Conservation (phyloP, 306 rosid genomes). For the Oemleria cerasiformis region DNA sequence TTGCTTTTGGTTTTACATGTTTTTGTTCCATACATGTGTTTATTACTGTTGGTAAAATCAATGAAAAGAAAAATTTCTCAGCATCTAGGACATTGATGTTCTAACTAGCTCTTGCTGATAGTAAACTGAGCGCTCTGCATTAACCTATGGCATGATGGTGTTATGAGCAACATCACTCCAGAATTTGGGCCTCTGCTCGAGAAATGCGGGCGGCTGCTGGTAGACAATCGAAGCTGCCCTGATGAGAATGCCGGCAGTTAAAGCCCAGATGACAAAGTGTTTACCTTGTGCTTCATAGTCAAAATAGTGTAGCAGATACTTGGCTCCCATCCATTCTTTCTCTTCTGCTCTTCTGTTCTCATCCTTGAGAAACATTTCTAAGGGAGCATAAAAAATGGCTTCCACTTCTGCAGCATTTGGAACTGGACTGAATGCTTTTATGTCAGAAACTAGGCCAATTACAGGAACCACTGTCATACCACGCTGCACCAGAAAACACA, state of each 20-base stretch:
- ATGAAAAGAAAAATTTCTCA: too few species aligned
- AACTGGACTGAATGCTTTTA: conserved; percentile 61
- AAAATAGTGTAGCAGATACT: conserved; percentile 60
- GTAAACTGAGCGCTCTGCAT: too few species aligned
- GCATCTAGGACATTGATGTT: too few species aligned
- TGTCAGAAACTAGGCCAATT: conserved; percentile 58
- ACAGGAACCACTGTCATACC: conserved; percentile 73
- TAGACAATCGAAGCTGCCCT: conserved; percentile 54
- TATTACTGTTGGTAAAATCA: too few species aligned
- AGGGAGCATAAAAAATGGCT: conserved; percentile 72
- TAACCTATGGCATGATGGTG: conserved; percentile 17
- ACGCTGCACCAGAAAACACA: conserved; percentile 44
- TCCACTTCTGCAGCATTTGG: conserved; percentile 74
- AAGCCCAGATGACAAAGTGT: conserved; percentile 76
- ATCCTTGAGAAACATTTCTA: conserved; percentile 91
- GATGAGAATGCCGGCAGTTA: conserved; percentile 82
- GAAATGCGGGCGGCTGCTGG: conserved; percentile 64
- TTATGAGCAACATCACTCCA: conserved; percentile 47
- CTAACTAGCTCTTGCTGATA: too few species aligned
- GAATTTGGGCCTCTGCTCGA: conserved; percentile 58
- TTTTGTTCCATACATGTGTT: too few species aligned
- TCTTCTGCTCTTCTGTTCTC: conserved; percentile 73
- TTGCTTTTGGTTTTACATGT: too few species aligned
- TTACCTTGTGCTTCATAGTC: conserved; percentile 47
- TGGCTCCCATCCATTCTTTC: conserved; percentile 69